Base-by-base conservation (phyloP, 805 yeast genomes). In the Ogataea parapolymorpha region DNA sequence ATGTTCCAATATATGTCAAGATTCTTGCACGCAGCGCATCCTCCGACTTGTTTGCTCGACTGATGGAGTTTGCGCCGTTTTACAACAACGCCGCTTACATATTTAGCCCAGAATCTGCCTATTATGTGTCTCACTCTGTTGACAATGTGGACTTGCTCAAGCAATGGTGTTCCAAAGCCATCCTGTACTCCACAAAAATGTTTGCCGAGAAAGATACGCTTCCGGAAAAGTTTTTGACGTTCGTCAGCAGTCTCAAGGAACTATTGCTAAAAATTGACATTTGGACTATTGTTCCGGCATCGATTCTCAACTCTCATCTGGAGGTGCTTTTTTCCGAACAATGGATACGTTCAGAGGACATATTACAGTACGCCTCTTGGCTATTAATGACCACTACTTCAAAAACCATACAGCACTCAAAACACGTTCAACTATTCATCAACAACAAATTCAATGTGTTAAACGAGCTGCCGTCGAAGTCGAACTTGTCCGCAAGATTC, bases 391-490 rank as follows among this genome's bases (percentile, higher is more conserved):
- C 67, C 2, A 71, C 71, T 2, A 51, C 62, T 1, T 63, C 57
- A 28, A 59, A 57, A 20, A 53, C 51, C 14, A 62, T 73, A 34
- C 72, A 76, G 20, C 68, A 61, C 49, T 70, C 67, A 14, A 82
- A 73, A 50, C 66, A 79, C 33, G 59, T 88, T 9, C 95, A 86
- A 53, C 70, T 85, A 8, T 66, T 83, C 26, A 49, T 84, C 15
- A 80, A 76, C 55, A 80, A 79, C 53, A 74, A 70, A 2, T 43
- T 54, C 2, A 73, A 66, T 37, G 49, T 55, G 0, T 63, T 79
- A 30, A 46, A 43, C 12, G 58, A 48, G 25, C 43, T 52, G 4
- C 63, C 68, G 5, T 36, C 44, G 0, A 48, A 41, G 1, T 41
- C 48, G 0, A 54, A 60, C n/a, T 24, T 48, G 6, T 55, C 51